Conservation (phyloP, 129 eudicot species). For the Arctium minus region DNA sequence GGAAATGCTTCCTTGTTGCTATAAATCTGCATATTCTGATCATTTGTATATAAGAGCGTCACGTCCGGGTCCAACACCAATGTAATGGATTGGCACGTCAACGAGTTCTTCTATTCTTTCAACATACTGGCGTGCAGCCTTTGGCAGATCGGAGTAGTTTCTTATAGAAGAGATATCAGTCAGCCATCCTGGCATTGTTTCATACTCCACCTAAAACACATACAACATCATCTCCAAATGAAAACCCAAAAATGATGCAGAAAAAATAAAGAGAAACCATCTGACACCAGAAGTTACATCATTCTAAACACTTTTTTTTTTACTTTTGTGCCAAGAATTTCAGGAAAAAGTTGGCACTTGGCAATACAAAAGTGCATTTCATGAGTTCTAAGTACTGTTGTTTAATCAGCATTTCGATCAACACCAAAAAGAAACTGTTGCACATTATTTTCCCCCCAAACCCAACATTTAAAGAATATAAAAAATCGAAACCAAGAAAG, state of each 20-base stretch:
- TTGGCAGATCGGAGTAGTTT: slow-evolving; percentile 75
- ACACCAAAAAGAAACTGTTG: neutral
- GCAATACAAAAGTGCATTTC: neutral
- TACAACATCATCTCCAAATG: neutral
- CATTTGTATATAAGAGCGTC: slow-evolving; percentile 91
- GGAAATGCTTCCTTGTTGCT: neutral
- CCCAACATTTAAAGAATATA: neutral
- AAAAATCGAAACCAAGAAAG: neutral
- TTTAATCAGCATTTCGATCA: neutral
- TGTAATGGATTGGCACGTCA: slow-evolving; percentile 87
- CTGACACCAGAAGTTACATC: neutral
- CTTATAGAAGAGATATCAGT: slow-evolving; percentile 72
- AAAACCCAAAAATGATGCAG: neutral
- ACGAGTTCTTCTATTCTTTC: slow-evolving; percentile 90
- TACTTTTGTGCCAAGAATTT: neutral
- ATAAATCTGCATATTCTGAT: slow-evolving; percentile 1
- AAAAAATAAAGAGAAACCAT: neutral
- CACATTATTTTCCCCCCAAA: neutral
- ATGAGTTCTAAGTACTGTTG: neutral
- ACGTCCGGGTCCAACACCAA: slow-evolving; percentile 93
- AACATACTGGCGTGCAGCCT: slow-evolving; percentile 71
- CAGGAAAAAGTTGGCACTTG: no score
- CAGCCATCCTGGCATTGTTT: slow-evolving; percentile 93
- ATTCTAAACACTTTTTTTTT: neutral
- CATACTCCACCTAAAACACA: slow-evolving; percentile 78